Conservation (phyloP, 768 basidiomycete genomes). For the Suillus brevipes region DNA sequence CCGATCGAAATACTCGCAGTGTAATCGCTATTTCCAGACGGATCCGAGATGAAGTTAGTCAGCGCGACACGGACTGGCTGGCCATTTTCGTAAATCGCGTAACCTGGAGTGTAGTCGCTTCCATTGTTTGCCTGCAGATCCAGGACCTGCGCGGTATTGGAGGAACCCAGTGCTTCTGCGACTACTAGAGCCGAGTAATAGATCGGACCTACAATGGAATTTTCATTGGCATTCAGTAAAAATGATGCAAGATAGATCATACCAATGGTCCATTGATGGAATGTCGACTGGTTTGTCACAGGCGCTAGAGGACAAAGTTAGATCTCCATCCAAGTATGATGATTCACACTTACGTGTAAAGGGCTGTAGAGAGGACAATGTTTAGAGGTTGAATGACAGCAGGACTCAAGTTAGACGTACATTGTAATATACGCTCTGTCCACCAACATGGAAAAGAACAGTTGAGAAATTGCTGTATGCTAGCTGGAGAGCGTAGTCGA, state of each 20-base stretch:
- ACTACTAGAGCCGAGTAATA: slow-evolving; percentile 75
- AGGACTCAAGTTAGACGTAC: slow-evolving; percentile 34
- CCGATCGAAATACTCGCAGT: slow-evolving; percentile 52
- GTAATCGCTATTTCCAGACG: slow-evolving; percentile 53
- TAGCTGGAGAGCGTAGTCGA: slow-evolving; percentile 55
- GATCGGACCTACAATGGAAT: slow-evolving; percentile 40
- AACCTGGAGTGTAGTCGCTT: slow-evolving; percentile 58
- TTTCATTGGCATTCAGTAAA: not conserved
- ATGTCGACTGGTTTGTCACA: slow-evolving; percentile 54
- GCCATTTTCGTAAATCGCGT: slow-evolving; percentile 71
- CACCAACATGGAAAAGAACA: slow-evolving; percentile 54
- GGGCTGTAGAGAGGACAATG: slow-evolving; percentile 24
- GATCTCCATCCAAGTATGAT: not conserved
- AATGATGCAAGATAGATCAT: not conserved
- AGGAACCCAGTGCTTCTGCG: slow-evolving; percentile 69
- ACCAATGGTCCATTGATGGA: slow-evolving; percentile 69
- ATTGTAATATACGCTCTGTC: slow-evolving; percentile 66
- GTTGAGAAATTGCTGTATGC: slow-evolving; percentile 48
- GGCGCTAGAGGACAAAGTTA: slow-evolving; percentile 40
- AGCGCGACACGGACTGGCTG: slow-evolving; percentile 60
- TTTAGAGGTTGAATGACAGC: not conserved
- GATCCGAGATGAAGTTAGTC: slow-evolving; percentile 72
- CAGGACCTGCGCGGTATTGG: slow-evolving; percentile 62
- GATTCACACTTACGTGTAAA: slow-evolving; percentile 35
- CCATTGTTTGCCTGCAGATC: slow-evolving; percentile 58